Conservation (phyloP, 1,284 basidiomycete genomes). For the Xerocomus nothofagi region DNA sequence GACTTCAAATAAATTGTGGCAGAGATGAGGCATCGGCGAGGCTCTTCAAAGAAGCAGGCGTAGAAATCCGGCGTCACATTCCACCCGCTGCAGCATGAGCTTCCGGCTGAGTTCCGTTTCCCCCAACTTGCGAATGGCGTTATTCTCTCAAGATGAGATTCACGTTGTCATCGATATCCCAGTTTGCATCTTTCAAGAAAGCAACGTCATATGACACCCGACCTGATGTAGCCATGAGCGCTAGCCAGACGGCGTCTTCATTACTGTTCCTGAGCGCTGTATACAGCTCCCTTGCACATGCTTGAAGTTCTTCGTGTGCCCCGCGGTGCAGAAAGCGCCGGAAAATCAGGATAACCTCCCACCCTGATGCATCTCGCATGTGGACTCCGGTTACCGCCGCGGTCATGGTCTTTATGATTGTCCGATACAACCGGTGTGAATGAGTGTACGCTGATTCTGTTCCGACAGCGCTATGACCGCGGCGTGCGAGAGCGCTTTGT, state of each 20-base stretch:
- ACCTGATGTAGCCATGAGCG: conserved; percentile 57
- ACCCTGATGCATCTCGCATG: conserved; percentile 65
- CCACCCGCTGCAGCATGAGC: conserved; percentile 34
- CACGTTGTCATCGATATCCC: conserved; percentile 63
- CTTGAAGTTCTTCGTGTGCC: conserved; percentile 73
- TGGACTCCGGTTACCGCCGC: conserved; percentile 65
- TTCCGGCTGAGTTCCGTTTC: not conserved
- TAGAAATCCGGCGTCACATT: conserved; percentile 68
- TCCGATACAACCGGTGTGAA: conserved; percentile 73
- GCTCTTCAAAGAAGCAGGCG: conserved; percentile 77
- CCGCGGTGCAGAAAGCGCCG: conserved; percentile 70
- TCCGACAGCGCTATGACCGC: conserved; percentile 50
- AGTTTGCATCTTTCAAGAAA: conserved; percentile 55
- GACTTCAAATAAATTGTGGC: conserved; percentile 3
- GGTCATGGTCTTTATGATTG: conserved; percentile 71
- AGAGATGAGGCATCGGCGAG: conserved; percentile 81
- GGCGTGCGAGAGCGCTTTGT: conserved; percentile 61
- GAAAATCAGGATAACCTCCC: conserved; percentile 76
- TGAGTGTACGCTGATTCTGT: conserved; percentile 73
- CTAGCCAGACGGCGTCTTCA: conserved; percentile 82
- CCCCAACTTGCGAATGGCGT: conserved; percentile 1
- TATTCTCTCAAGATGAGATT: conserved; percentile 41
- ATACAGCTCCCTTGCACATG: conserved; percentile 66
- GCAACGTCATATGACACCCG: conserved; percentile 40
- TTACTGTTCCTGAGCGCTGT: conserved; percentile 58